Percentiles rank a stretch among this genome's conserved stretches.
Conservation (phyloP, 768 basidiomycete genomes). For the Russula vinacea region DNA sequence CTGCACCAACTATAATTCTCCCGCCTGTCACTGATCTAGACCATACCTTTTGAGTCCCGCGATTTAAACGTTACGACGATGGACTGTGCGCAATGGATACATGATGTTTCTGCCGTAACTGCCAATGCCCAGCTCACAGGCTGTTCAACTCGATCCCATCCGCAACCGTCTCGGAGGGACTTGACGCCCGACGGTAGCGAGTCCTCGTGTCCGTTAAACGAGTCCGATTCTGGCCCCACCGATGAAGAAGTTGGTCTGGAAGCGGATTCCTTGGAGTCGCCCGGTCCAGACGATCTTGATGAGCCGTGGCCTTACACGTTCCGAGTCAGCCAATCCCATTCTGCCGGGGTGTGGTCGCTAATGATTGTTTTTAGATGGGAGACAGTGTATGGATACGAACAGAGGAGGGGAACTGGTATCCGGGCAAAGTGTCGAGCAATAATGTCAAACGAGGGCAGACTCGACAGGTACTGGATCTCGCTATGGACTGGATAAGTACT, state of each 20-base stretch:
- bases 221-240: not conserved
- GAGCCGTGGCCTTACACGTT: constrained; percentile 30
- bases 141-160: not conserved
- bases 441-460: constrained; percentile 24
- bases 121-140: constrained; percentile 3
- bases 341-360: not conserved
- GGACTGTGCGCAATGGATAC: constrained; percentile 12
- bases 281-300: constrained; percentile 26
- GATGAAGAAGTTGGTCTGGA: constrained; percentile 16
- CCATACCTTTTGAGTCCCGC: not conserved
- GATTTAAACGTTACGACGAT: constrained; percentile 3
- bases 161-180: not conserved
- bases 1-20: not conserved
- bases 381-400: constrained; percentile 29
- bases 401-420: constrained; percentile 26
- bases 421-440: constrained; percentile 23
- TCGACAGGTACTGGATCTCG: constrained; percentile 22
- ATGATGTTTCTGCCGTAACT: constrained; percentile 7
- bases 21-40: not conserved
- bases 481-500: not conserved
- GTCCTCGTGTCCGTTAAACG: constrained; percentile 1
- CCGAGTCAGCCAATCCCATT: constrained; percentile 11
- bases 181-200: not conserved
- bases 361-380: constrained; percentile 16
- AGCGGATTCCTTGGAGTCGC: constrained; percentile 12